Evolutionary conservation across 2,329 filamentous ascomycete genomes (phyloP).

Genomic region (Metarhizium album): DNA sequence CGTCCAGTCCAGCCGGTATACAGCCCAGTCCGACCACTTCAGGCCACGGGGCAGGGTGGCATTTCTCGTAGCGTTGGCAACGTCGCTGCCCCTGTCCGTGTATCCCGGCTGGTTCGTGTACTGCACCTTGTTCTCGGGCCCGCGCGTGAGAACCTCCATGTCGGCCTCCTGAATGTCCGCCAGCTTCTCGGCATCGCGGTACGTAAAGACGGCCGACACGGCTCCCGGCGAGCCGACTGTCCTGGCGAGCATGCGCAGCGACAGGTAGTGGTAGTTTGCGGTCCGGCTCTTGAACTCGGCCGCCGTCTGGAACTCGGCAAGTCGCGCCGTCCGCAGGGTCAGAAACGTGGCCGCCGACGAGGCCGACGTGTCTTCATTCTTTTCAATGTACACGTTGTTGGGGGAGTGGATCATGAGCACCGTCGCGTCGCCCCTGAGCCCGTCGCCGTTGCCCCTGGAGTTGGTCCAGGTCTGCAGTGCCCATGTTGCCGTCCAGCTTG

Average conservation of each 20-base stretch:
- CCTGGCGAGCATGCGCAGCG: constrained; percentile 39
- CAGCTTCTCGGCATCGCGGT: constrained; percentile 26
- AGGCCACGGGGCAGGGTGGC: constrained; percentile 31
- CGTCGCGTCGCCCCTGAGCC: constrained; percentile 10
- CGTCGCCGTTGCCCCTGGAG: neutral
- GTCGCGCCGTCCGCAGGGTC: constrained; percentile 35
- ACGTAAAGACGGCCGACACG: constrained; percentile 43
- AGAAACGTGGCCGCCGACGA: constrained; percentile 31
- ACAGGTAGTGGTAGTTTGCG: constrained; percentile 19
- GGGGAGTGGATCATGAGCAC: constrained; percentile 30
- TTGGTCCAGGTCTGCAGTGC: constrained; percentile 31
- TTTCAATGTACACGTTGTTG: constrained; percentile 36
- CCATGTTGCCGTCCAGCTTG: constrained; percentile 27
- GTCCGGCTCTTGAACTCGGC: constrained; percentile 34
- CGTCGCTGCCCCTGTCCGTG: constrained; percentile 20
- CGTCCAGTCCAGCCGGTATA: constrained; percentile 51
- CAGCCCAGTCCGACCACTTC: constrained; percentile 44
- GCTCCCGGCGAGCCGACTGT: constrained; percentile 37
- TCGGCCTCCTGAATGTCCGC: constrained; percentile 38
- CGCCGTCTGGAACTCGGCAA: constrained; percentile 33
- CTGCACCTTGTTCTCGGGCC: constrained; percentile 32
- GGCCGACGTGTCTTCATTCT: constrained; percentile 9
- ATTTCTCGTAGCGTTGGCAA: constrained; percentile 35
- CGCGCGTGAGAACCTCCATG: constrained; percentile 40
- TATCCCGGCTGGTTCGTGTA: constrained; percentile 53